Evolutionary conservation across 2,329 filamentous ascomycete species (phyloP).

Genomic region (Didymella exigua): DNA sequence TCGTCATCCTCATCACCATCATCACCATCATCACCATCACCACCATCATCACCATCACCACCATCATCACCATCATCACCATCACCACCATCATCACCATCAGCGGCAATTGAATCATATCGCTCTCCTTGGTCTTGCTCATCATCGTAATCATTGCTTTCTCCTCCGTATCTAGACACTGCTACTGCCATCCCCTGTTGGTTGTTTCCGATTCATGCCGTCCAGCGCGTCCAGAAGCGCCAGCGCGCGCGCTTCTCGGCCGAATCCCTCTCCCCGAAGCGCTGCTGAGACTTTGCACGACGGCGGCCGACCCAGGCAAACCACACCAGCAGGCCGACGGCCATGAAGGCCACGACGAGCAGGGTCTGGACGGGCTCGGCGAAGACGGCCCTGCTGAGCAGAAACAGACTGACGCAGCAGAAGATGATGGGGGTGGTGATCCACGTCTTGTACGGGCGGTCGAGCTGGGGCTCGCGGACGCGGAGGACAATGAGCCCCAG

Average conservation of each 20-base stretch:
- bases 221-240: conserved; percentile 55
- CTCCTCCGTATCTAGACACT: too few species aligned
- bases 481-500: conserved; percentile 89
- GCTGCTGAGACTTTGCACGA: conserved; percentile 31
- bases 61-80: too few species aligned
- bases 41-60: too few species aligned
- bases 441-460: conserved; percentile 94
- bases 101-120: too few species aligned
- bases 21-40: too few species aligned
- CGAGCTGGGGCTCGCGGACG: conserved; percentile 83
- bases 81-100: too few species aligned
- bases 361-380: conserved; percentile 89
- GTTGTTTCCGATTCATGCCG: background rate
- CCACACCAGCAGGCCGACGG: conserved; percentile 83
- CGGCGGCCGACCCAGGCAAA: conserved; percentile 78
- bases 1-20: too few species aligned
- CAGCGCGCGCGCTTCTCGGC: conserved; percentile 46
- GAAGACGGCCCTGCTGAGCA: conserved; percentile 87
- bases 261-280: conserved; percentile 29
- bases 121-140: too few species aligned
- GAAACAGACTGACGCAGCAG: conserved; percentile 93
- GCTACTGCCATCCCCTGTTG: too few species aligned
- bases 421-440: conserved; percentile 97
- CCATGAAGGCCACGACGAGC: conserved; percentile 83
- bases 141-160: too few species aligned